These are phyloP conservation scores for Panaeolus papilionaceus DNA, from an alignment of 768 basidiomycete species.

Conservation along the genomic window DNA sequence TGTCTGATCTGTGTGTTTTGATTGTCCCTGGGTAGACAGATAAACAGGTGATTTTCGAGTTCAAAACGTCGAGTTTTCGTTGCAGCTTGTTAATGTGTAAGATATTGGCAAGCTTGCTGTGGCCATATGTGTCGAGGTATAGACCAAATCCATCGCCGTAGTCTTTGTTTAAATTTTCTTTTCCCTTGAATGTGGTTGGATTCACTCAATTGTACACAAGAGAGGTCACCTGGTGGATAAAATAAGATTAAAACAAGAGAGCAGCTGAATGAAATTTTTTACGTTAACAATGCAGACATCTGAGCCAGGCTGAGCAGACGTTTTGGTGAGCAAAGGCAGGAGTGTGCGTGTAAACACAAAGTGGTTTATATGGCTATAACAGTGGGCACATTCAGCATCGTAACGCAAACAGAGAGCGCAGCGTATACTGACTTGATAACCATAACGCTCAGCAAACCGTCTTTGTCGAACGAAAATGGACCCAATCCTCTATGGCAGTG, in stretches of 20 bases:
- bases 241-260: too few species aligned
- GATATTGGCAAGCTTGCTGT: slow-evolving; percentile 57
- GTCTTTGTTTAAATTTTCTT: slow-evolving; percentile 43
- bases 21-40: slow-evolving; percentile 50
- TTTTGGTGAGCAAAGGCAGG: slow-evolving; percentile 28
- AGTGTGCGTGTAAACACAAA: slow-evolving; percentile 30
- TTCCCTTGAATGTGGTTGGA: slow-evolving; percentile 33
- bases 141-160: slow-evolving; percentile 30
- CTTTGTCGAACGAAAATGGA: slow-evolving; percentile 22
- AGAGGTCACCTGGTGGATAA: slow-evolving; percentile 21
- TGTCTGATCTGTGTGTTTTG: slow-evolving; percentile 31
- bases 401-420: background rate
- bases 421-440: slow-evolving; percentile 23
- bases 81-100: slow-evolving; percentile 61
- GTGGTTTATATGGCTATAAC: slow-evolving; percentile 36
- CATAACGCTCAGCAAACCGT: slow-evolving; percentile 26
- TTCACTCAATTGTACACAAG: background rate
- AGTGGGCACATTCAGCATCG: too few species aligned
- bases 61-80: slow-evolving; percentile 41
- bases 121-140: slow-evolving; percentile 41
- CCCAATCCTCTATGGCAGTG: slow-evolving; percentile 16
- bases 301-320: slow-evolving; percentile 24
- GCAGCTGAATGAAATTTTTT: background rate
- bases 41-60: slow-evolving; percentile 39
- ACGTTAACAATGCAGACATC: slow-evolving; percentile 33